Evolutionary conservation across 371 early-diverging fungal genomes (phyloP).

Genomic region (Capniomyces stellatus): DNA sequence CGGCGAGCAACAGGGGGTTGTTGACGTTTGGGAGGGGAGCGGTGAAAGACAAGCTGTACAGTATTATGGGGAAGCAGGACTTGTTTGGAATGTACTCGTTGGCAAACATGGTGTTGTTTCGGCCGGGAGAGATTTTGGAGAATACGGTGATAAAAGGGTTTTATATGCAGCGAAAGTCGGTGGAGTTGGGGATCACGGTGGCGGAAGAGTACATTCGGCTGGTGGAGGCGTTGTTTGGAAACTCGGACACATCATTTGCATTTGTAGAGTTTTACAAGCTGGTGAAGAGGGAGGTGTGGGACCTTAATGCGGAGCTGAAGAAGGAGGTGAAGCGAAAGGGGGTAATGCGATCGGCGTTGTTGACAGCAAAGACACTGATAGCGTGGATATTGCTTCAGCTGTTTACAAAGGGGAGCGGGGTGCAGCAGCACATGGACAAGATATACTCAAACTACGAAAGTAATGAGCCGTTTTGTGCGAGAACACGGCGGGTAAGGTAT

Average conservation of each 20-base stretch:
- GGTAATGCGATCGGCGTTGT: slow-evolving; percentile 45
- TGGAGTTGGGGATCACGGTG: slow-evolving; percentile 48
- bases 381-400: slow-evolving; percentile 73
- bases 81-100: neutral
- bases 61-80: neutral
- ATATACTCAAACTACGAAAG: slow-evolving; percentile 16
- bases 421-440: slow-evolving; percentile 13
- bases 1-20: neutral
- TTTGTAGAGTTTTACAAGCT: slow-evolving; percentile 63
- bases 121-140: neutral
- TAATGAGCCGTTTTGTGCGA: slow-evolving; percentile 11
- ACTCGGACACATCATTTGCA: slow-evolving; percentile 74
- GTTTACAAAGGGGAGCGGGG: slow-evolving; percentile 41
- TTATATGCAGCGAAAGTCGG: slow-evolving; percentile 50
- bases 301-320: slow-evolving; percentile 44
- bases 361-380: slow-evolving; percentile 58
- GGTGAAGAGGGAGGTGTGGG: slow-evolving; percentile 50
- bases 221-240: slow-evolving; percentile 82
- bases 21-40: neutral
- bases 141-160: slow-evolving; percentile 26
- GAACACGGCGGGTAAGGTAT: slow-evolving; percentile 1
- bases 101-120: neutral
- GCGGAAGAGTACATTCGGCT: slow-evolving; percentile 77
- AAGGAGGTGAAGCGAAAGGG: slow-evolving; percentile 34
- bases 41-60: neutral